Conservation (phyloP, 768 basidiomycete genomes). For the Suillus decipiens region DNA sequence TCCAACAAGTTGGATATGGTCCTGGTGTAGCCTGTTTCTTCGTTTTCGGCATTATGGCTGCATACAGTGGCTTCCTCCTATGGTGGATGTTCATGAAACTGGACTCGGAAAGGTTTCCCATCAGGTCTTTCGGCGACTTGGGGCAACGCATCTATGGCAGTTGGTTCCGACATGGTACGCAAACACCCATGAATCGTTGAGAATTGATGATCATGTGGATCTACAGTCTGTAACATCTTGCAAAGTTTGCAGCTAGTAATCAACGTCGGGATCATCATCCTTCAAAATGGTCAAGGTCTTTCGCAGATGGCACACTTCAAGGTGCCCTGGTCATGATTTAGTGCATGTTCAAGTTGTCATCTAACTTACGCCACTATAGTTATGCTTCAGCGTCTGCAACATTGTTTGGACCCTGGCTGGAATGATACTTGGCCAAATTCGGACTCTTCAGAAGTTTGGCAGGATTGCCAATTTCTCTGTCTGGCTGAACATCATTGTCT, state of each 20-base stretch:
- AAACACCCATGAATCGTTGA: background rate
- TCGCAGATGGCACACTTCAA: constrained; percentile 49
- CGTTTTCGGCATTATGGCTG: constrained; percentile 40
- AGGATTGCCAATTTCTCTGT: constrained; percentile 50
- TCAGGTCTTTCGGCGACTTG: constrained; percentile 53
- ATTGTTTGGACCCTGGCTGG: constrained; percentile 53
- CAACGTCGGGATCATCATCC: constrained; percentile 43
- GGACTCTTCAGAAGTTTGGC: constrained; percentile 53
- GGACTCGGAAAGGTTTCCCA: constrained; percentile 57
- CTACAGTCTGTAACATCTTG: constrained; percentile 43
- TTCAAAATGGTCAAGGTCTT: constrained; percentile 53
- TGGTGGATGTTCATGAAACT: constrained; percentile 57
- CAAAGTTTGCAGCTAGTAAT: constrained; percentile 60
- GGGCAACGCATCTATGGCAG: constrained; percentile 55
- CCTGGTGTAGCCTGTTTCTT: constrained; percentile 42
- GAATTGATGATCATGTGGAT: background rate
- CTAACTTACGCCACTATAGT: constrained; percentile 26
- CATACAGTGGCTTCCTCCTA: constrained; percentile 57
- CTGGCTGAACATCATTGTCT: constrained; percentile 57
- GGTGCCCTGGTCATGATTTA: constrained; percentile 30
- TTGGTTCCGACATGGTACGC: constrained; percentile 41
- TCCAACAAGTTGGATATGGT: constrained; percentile 63
- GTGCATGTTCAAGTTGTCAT: background rate
- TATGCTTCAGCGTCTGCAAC: constrained; percentile 60
- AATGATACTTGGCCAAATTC: constrained; percentile 58